phyloP scores from a whole-genome alignment of 2,329 filamentous ascomycete species.

The Torrubiellomyces zombiae region DNA sequence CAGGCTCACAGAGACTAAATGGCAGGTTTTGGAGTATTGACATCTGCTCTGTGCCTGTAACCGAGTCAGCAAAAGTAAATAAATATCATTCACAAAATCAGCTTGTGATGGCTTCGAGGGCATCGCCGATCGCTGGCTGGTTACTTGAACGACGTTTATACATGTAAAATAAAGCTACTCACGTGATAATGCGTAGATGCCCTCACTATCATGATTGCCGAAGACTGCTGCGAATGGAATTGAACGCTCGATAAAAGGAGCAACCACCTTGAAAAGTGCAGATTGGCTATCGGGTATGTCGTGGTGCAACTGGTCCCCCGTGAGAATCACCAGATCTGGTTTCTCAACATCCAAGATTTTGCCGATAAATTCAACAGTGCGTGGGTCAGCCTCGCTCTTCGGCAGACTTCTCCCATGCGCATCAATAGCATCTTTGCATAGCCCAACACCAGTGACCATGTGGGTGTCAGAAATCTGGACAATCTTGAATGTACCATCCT shows the following conservation, averaged over 20 bases:
- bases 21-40: slow-evolving; percentile 11
- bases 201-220: slow-evolving; percentile 60
- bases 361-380: slow-evolving; percentile 51
- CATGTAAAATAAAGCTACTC: slow-evolving; percentile 13
- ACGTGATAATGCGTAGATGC: slow-evolving; percentile 22
- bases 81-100: no score
- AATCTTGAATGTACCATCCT: slow-evolving; percentile 58
- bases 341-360: slow-evolving; percentile 51
- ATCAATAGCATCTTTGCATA: slow-evolving; percentile 16
- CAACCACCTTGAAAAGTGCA: slow-evolving; percentile 42
- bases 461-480: slow-evolving; percentile 41
- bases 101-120: slow-evolving; percentile 15
- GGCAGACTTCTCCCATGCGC: slow-evolving; percentile 16
- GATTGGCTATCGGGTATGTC: slow-evolving; percentile 15
- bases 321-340: slow-evolving; percentile 53
- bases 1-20: slow-evolving; percentile 10
- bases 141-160: no score
- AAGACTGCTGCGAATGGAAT: slow-evolving; percentile 58
- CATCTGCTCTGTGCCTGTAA: slow-evolving; percentile 14
- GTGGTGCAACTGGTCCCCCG: slow-evolving; percentile 44
- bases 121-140: no score
- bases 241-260: slow-evolving; percentile 44
- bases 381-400: slow-evolving; percentile 47
- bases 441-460: slow-evolving; percentile 14
- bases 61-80: no score